Percentiles rank a stretch among this genome's conserved stretches.
phyloP scores from a whole-genome alignment of 2,329 filamentous ascomycete species.

The Venturia nashicola region DNA sequence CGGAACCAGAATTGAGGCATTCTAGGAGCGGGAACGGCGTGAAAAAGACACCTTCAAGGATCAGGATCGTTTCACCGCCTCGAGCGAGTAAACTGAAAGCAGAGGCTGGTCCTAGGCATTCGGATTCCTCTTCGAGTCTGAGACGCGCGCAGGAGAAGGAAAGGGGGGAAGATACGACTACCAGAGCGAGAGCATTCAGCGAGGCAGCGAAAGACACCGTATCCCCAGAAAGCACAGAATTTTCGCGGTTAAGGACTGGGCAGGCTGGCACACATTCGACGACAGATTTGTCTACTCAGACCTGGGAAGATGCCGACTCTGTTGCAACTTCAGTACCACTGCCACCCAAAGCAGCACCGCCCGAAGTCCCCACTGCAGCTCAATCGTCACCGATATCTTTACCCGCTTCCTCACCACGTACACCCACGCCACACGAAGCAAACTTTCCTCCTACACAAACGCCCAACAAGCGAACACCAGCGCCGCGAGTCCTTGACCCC shows the following conservation, averaged over 20 bases:
- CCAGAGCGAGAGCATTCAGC: neutral
- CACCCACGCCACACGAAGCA: conserved; percentile 28
- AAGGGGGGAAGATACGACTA: neutral
- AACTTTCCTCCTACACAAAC: conserved; percentile 22
- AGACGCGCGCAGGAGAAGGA: neutral
- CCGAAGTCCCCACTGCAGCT: conserved; percentile 18
- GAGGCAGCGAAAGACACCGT: neutral
- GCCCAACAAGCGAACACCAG: conserved; percentile 22
- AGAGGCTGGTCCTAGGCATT: neutral
- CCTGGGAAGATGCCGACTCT: conserved; percentile 27
- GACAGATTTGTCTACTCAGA: conserved; percentile 20
- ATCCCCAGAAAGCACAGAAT: neutral
- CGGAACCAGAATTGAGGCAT: conserved; percentile 31
- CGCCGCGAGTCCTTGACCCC: conserved; percentile 32
- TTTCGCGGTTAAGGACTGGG: neutral
- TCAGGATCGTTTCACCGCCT: conserved; percentile 6
- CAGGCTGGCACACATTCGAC: conserved; percentile 10
- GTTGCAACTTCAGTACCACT: conserved; percentile 33
- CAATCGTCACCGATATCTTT: conserved; percentile 28
- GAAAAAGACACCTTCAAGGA: conserved; percentile 3
- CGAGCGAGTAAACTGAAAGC: neutral
- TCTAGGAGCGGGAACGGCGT: conserved; percentile 33
- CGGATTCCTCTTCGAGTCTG: conserved; percentile 4
- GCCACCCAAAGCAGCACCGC: conserved; percentile 9
- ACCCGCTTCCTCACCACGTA: conserved; percentile 33